A percentile compares a stretch with the other conserved stretches of the same genome.
Conservation (phyloP, 192 early-diverging fungal genomes). For the Coemansia sp. region DNA sequence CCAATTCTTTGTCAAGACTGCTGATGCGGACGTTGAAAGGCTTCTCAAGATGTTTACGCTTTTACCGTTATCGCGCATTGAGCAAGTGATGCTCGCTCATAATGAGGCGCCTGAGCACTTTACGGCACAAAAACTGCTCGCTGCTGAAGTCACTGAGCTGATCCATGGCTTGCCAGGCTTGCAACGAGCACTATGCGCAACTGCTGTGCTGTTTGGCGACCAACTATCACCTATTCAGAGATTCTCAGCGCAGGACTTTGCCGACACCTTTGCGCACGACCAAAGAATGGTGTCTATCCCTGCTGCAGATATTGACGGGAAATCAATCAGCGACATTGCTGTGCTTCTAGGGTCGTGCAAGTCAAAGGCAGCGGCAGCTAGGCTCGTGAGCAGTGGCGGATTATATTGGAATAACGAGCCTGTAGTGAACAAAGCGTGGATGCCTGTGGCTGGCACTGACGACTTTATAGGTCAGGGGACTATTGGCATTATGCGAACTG, state of each 20-base stretch:
- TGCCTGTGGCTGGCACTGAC: conserved; percentile 9
- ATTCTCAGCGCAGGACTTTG: conserved; percentile 56
- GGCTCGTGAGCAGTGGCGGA: conserved; percentile 75
- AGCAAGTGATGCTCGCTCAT: conserved; percentile 64
- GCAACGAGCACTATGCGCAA: conserved; percentile 68
- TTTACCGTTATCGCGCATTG: conserved; percentile 63
- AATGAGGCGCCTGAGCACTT: conserved; percentile 67
- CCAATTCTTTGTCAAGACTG: conserved; percentile 88
- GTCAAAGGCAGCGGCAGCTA: conserved; percentile 77
- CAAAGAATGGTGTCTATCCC: conserved; percentile 58
- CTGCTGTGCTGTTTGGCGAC: conserved; percentile 74
- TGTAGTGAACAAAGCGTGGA: conserved; percentile 36
- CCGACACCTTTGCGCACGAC: conserved; percentile 74
- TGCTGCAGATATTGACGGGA: conserved; percentile 47
- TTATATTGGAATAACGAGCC: conserved; percentile 65
- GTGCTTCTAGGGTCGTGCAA: conserved; percentile 62
- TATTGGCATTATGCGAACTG: conserved; percentile 71
- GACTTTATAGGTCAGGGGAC: conserved; percentile 67
- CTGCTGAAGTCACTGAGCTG: conserved; percentile 83
- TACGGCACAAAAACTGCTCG: conserved; percentile 73
- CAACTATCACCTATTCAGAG: conserved; percentile 24
- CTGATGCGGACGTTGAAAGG: conserved; percentile 76
- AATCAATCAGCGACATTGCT: conserved; percentile 62
- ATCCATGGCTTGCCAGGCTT: conserved; percentile 82
- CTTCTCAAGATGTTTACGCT: conserved; percentile 85